phyloP scores from a whole-genome alignment of 2,329 filamentous ascomycete genomes.

The Furcasterigmium furcatum region DNA sequence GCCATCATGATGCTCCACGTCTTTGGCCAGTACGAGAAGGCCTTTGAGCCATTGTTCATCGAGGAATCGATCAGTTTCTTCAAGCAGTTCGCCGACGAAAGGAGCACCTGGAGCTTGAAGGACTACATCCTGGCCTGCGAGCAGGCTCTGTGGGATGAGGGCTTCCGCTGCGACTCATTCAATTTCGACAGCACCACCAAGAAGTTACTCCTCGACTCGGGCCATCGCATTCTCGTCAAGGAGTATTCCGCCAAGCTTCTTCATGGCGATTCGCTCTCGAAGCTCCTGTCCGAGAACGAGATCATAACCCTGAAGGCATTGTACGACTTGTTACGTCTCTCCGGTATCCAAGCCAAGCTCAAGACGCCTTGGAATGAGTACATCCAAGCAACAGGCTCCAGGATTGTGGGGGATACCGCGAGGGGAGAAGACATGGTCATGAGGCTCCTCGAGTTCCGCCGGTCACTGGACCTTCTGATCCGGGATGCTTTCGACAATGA shows the following conservation, averaged over 20 bases:
- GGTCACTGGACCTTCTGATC: conserved; percentile 73
- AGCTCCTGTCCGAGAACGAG: conserved; percentile 69
- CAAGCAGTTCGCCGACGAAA: conserved; percentile 63
- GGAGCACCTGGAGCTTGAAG: conserved; percentile 62
- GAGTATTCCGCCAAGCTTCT: conserved; percentile 65
- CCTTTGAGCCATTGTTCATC: conserved; percentile 78
- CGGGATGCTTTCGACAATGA: conserved; percentile 74
- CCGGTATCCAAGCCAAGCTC: conserved; percentile 66
- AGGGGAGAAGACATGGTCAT: conserved; percentile 83
- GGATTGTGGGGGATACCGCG: conserved; percentile 76
- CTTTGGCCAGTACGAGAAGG: conserved; percentile 74
- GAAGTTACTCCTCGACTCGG: conserved; percentile 67
- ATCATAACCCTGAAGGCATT: conserved; percentile 69
- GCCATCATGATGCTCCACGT: conserved; percentile 81
- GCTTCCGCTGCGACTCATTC: conserved; percentile 73
- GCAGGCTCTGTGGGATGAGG: conserved; percentile 67
- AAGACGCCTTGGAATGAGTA: conserved; percentile 74
- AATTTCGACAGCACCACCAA: conserved; percentile 82
- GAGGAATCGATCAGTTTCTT: conserved; percentile 66
- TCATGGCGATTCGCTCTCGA: conserved; percentile 63
- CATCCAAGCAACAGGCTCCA: conserved; percentile 70
- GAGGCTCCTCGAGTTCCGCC: conserved; percentile 76
- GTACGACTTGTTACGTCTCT: conserved; percentile 73
- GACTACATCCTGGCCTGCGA: conserved; percentile 73
- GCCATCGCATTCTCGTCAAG: conserved; percentile 71